phyloP scores from a whole-genome alignment of 768 basidiomycete genomes.

The Tricholoma sp. region DNA sequence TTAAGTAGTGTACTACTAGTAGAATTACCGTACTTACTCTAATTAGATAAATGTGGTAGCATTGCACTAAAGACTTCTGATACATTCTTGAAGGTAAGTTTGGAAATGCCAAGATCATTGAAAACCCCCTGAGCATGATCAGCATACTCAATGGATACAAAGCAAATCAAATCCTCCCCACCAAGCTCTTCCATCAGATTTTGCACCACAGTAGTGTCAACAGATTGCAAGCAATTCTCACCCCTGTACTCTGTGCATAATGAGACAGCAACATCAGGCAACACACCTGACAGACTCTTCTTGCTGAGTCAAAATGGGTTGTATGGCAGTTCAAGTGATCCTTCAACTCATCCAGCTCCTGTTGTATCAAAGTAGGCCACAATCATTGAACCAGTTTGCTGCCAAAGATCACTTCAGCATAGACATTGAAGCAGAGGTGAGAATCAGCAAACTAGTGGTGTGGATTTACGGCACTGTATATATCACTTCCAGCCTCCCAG shows the following conservation, averaged over 20 bases:
- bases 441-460: background rate
- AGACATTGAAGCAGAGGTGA: background rate
- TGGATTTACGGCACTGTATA: background rate
- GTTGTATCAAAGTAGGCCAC: constrained; percentile 23
- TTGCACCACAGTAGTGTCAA: constrained; percentile 15
- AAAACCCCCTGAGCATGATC: background rate
- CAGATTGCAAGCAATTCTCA: constrained; percentile 14
- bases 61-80: background rate
- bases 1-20: background rate
- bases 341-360: constrained; percentile 16
- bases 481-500: constrained; percentile 13
- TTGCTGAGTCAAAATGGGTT: constrained; percentile 16
- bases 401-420: background rate
- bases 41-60: background rate
- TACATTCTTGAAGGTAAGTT: constrained; percentile 3
- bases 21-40: background rate
- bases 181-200: constrained; percentile 19
- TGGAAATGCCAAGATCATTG: background rate
- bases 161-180: constrained; percentile 15
- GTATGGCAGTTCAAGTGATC: constrained; percentile 15
- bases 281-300: constrained; percentile 17
- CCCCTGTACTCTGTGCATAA: constrained; percentile 13
- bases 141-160: constrained; percentile 7
- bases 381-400: constrained; percentile 26
- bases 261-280: constrained; percentile 17